phyloP scores from a whole-genome alignment of 2,329 filamentous ascomycete genomes.

The Chrysosporium queenslandicum region DNA sequence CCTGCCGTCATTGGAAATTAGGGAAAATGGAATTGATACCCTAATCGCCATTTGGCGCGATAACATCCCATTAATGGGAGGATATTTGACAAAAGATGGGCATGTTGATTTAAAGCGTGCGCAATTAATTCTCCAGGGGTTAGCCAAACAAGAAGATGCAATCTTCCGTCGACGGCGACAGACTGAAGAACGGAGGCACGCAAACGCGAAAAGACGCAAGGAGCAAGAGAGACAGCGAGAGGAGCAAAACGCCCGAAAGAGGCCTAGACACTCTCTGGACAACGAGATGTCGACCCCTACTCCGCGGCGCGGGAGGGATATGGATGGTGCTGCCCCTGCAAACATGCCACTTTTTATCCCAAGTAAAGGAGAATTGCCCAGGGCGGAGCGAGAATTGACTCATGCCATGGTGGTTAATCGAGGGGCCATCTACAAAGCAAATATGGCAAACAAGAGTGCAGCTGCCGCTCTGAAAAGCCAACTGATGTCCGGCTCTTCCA shows the following conservation, averaged over 20 bases:
- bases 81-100: conserved; percentile 92
- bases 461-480: conserved; percentile 78
- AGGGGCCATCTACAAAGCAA: conserved; percentile 55
- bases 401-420: conserved; percentile 83
- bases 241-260: conserved; percentile 35
- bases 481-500: conserved; percentile 45
- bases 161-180: conserved; percentile 87
- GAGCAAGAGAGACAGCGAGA: conserved; percentile 53
- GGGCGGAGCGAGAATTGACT: conserved; percentile 55
- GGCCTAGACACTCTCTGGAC: conserved; percentile 38
- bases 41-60: conserved; percentile 96
- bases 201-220: conserved; percentile 67
- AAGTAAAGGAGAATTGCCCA: conserved; percentile 44
- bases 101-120: conserved; percentile 77
- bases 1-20: conserved; percentile 91
- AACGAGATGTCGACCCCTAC: conserved; percentile 20
- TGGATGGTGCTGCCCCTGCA: conserved; percentile 27
- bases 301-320: conserved; percentile 21
- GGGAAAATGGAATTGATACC: conserved; percentile 93
- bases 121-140: conserved; percentile 75
- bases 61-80: conserved; percentile 81
- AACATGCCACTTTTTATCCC: conserved; percentile 51
- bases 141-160: conserved; percentile 84
- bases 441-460: conserved; percentile 84
- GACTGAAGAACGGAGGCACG: conserved; percentile 71